Conservation (phyloP, 371 early-diverging fungal genomes). For the Mortierella sp. region DNA sequence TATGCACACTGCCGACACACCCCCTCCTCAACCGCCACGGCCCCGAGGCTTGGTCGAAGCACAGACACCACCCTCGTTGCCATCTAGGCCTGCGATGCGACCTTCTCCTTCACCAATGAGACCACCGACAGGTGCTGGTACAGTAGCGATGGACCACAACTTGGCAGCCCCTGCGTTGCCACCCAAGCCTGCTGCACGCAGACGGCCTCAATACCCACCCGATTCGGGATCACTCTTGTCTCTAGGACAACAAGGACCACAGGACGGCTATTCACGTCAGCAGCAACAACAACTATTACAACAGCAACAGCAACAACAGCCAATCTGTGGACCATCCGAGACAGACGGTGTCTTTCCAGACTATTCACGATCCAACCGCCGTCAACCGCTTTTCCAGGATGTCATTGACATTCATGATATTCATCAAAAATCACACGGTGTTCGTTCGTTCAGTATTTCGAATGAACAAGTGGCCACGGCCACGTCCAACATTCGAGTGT, state of each 20-base stretch:
- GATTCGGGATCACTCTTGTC: slow-evolving; percentile 31
- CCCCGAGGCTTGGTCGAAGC: slow-evolving; percentile 22
- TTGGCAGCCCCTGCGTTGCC: slow-evolving; percentile 45
- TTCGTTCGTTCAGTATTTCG: slow-evolving; percentile 45
- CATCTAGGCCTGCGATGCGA: slow-evolving; percentile 15
- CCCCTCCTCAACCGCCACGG: slow-evolving; percentile 22
- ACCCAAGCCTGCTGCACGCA: slow-evolving; percentile 40
- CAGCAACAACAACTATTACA: too few species aligned
- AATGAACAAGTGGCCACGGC: slow-evolving; percentile 51
- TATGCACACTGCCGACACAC: slow-evolving; percentile 18
- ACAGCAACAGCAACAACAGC: neutral
- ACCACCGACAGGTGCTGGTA: slow-evolving; percentile 21
- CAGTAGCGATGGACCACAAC: too few species aligned
- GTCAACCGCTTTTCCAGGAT: slow-evolving; percentile 39
- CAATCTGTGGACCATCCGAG: slow-evolving; percentile 24
- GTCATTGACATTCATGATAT: slow-evolving; percentile 43
- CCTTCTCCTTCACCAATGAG: slow-evolving; percentile 16
- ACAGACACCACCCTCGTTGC: slow-evolving; percentile 31
- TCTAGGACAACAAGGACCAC: neutral
- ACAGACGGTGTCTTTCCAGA: slow-evolving; percentile 50
- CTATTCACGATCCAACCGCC: slow-evolving; percentile 50
- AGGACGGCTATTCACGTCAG: too few species aligned
- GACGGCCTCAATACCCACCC: slow-evolving; percentile 24
- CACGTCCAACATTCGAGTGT: slow-evolving; percentile 47
- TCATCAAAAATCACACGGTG: slow-evolving; percentile 49